Evolutionary conservation across 1,139 yeast species (phyloP), one percentile per base, ranked within the genome.

Genomic region (Pneumocystis oryctolagi): DNA sequence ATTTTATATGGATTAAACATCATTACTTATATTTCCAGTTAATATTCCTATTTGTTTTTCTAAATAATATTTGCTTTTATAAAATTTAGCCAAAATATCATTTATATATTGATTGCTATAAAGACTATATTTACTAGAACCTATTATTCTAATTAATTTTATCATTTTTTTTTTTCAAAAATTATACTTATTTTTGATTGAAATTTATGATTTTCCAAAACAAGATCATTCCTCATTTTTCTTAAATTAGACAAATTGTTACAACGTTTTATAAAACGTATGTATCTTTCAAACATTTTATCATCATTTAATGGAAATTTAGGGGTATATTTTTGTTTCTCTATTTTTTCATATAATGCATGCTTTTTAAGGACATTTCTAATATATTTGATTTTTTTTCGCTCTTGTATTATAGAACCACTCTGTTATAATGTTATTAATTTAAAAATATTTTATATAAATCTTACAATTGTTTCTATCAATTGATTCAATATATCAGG

Each of bases 401-500:
- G 78, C 69, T 89, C 94, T 66, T 83, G 84, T 70, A 90, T 76
- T 32, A 85, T 81, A 39, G 80, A 82, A 0, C 89, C 85, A 2
- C n/a, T 47, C 55, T 47, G 25, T 47, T 47, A 47, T 47, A 47
- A 20, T 47, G 31, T 47, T 47, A 42, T 20, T 20, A 20, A 25
- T 25, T 20, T 25, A 28, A 47, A 47, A 47, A 47, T 25, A 47
- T 25, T 47, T 47, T 47, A 25, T 47, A 47, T 47, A 25, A 47
- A 25, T 12, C 55, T 47, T 25, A 87, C 81, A 2, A 80, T 72
- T 62, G 81, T 80, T 5, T 84, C 83, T 25, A 89, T 78, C 62
- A 79, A 71, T 63, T 82, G 79, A 71, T 89, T 90, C 81, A 85
- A 85, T 66, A 83, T 86, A 71, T 89, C 95, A 0, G 92, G 82